Evolutionary conservation across 2,329 filamentous ascomycete genomes (phyloP), one percentile per base, ranked within the genome.

Genomic region (Colletotrichum horii): DNA sequence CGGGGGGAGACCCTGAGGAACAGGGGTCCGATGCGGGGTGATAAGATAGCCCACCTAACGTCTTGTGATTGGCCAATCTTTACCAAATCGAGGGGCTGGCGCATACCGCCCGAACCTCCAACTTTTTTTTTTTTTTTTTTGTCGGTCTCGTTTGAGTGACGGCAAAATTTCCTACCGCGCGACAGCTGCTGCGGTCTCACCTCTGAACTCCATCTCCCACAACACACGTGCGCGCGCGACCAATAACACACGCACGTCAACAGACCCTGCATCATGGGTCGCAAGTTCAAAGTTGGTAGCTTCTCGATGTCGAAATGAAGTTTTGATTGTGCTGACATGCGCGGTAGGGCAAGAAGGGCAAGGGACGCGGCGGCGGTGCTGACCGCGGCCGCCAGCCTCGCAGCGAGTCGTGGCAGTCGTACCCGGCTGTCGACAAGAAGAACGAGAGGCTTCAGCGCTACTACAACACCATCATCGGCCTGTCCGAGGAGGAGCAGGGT

Each of bases 401-500:
- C 56, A 75, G 66, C 70, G 71, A 77, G 32, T 76, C 68, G 34
- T 77, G 77, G 76, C 69, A 70, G 66, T 69, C 73, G 15, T 93
- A 91, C 82, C 86, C 90, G 22, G 90, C 93, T 52, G 89, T 98
- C 70, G 86, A 89, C 80, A 97, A 96, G 87, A 87, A 93, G 80
- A 98, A 99, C 85, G 93, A 94, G 82, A 93, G 93, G 80, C 94
- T 98, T 78, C 94, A 98, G 86, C 88, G 89, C 78, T 98, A 94
- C 87, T 99, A 99, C 88, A 93, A 97, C 83, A 88, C 90, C 77
- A 89, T 96, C 34, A 89, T 94, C 8, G 91, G 96, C 75, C 87
- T 98, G 9, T 90, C 94, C 1, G 94, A 96, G 66, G 92, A 93
- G 61, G 96, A 98, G 86, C 92, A 91, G 81, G 88, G 92, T 72